phyloP scores from a whole-genome alignment of 179 eudicot species.

The Heliamphora pulchella region DNA sequence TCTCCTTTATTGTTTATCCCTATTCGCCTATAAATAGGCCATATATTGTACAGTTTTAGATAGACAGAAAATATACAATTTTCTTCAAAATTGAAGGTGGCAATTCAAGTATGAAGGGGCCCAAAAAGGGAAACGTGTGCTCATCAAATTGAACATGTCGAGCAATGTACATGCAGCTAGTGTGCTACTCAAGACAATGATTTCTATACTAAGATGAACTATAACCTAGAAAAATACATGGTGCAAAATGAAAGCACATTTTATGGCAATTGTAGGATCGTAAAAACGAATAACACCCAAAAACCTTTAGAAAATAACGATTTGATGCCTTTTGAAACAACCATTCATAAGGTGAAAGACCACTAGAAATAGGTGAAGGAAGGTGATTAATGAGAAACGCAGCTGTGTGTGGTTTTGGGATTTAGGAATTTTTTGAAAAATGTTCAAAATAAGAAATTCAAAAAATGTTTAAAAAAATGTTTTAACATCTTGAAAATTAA shows the following conservation, averaged over 20 bases:
- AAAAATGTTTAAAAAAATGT: no score
- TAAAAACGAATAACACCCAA: slow-evolving; percentile 14
- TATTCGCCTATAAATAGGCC: no score
- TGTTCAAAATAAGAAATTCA: no score
- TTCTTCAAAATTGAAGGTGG: not conserved
- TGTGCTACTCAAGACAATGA: not conserved
- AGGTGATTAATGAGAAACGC: not conserved
- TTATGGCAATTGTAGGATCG: slow-evolving; percentile 13
- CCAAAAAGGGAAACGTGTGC: not conserved
- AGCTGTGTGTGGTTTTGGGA: not conserved
- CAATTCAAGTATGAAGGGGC: not conserved
- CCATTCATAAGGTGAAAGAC: not conserved
- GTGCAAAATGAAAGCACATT: not conserved
- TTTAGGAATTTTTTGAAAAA: no score
- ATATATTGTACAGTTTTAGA: no score
- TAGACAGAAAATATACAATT: no score
- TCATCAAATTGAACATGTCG: not conserved
- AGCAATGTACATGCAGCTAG: not conserved
- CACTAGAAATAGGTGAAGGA: not conserved
- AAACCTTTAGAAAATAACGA: not conserved
- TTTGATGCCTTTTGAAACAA: not conserved
- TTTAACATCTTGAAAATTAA: no score
- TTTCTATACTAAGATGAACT: slow-evolving; percentile 8
- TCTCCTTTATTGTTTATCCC: no score
- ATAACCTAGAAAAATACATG: slow-evolving; percentile 16